These are phyloP conservation scores for Panaeolus cyanescens DNA, from an alignment of 768 basidiomycete genomes.

Conservation along the genomic window DNA sequence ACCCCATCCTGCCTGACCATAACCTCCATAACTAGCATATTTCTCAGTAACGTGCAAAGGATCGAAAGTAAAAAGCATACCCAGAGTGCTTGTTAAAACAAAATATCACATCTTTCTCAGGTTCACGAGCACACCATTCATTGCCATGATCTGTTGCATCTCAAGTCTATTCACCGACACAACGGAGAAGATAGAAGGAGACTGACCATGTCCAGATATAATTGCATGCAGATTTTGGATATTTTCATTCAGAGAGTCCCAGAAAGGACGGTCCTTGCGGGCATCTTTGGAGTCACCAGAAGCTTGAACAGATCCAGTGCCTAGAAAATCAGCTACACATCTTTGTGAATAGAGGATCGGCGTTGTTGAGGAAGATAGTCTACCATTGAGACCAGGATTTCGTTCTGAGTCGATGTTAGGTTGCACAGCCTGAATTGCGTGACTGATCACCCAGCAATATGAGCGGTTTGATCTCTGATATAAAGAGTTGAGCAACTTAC, in stretches of 20 bases:
- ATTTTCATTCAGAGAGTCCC: slow-evolving; percentile 56
- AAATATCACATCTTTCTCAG: slow-evolving; percentile 61
- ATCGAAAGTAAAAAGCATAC: slow-evolving; percentile 32
- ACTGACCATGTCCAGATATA: slow-evolving; percentile 69
- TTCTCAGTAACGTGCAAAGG: background rate
- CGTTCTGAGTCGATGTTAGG: slow-evolving; percentile 29
- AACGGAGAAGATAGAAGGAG: background rate
- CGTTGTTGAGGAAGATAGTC: background rate
- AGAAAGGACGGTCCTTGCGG: slow-evolving; percentile 62
- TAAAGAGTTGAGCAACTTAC: slow-evolving; percentile 29
- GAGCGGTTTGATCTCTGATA: background rate
- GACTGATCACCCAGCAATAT: slow-evolving; percentile 26
- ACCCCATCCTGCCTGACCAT: slow-evolving; percentile 55
- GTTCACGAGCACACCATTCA: slow-evolving; percentile 77
- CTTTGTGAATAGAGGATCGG: background rate
- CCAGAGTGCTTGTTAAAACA: slow-evolving; percentile 83
- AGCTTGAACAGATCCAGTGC: slow-evolving; percentile 63
- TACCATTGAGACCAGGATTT: slow-evolving; percentile 48
- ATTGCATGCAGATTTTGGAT: slow-evolving; percentile 69
- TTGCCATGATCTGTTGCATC: slow-evolving; percentile 64
- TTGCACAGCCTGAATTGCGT: slow-evolving; percentile 40
- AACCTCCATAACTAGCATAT: slow-evolving; percentile 64
- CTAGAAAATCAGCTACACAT: slow-evolving; percentile 49
- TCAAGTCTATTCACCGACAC: background rate
- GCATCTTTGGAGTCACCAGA: slow-evolving; percentile 34